These are phyloP conservation scores for Aspergillus sparsus DNA, from an alignment of 495 filamentous ascomycete genomes.

Conservation along the genomic window DNA sequence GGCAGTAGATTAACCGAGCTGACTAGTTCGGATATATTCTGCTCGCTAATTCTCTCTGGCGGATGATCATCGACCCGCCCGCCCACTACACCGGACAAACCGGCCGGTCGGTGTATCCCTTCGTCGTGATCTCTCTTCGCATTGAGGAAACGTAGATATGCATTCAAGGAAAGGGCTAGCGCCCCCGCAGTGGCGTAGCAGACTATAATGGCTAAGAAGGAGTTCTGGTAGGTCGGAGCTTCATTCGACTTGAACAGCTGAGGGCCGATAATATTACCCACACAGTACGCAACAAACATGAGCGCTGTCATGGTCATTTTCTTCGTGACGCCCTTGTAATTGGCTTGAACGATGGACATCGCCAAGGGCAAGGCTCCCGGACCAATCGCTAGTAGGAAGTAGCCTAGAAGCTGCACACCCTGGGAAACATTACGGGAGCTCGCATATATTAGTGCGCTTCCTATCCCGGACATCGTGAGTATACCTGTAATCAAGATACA, in stretches of 20 bases:
- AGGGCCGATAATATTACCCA: constrained; percentile 44
- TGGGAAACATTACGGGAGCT: constrained; percentile 50
- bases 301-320: constrained; percentile 54
- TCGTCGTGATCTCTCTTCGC: constrained; percentile 39
- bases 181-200: constrained; percentile 49
- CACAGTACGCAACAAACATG: constrained; percentile 44
- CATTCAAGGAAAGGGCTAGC: constrained; percentile 40
- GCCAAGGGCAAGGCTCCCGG: constrained; percentile 59
- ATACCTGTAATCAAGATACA: constrained; percentile 36
- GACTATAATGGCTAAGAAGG: constrained; percentile 54
- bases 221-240: constrained; percentile 42
- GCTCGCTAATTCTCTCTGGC: constrained; percentile 10
- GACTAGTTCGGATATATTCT: constrained; percentile 30
- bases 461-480: constrained; percentile 44
- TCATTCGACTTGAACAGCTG: constrained; percentile 41
- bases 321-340: constrained; percentile 68
- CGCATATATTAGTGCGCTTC: constrained; percentile 61
- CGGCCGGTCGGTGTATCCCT: constrained; percentile 43
- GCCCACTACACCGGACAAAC: constrained; percentile 39
- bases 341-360: constrained; percentile 56
- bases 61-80: constrained; percentile 38
- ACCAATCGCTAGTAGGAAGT: constrained; percentile 56
- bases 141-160: constrained; percentile 46
- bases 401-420: constrained; percentile 56
- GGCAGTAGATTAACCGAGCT: constrained; percentile 33